phyloP scores from a whole-genome alignment of 2,329 filamentous ascomycete species.

The Alternaria metachromatica region DNA sequence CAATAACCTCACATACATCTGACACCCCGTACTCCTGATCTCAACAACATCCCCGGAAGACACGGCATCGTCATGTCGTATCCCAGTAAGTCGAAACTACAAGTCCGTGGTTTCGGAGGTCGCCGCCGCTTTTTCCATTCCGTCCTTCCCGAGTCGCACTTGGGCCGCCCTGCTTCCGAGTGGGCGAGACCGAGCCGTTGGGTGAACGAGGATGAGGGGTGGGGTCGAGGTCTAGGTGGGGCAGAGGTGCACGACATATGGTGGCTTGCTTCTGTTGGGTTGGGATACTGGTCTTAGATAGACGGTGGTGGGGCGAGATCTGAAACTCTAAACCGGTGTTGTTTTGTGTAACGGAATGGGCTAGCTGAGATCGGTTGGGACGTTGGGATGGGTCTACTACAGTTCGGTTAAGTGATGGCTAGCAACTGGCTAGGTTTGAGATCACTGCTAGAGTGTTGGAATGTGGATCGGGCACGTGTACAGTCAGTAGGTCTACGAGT shows the following conservation, averaged over 20 bases:
- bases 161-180: slow-evolving; percentile 7
- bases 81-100: neutral
- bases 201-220: neutral
- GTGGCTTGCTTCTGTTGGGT: neutral
- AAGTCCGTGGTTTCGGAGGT: neutral
- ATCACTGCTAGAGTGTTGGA: neutral
- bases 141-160: neutral
- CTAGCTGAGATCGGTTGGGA: neutral
- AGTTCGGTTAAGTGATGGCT: neutral
- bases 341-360: neutral
- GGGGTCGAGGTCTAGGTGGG: neutral
- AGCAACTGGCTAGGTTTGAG: neutral
- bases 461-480: neutral
- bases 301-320: neutral
- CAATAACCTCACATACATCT: slow-evolving; percentile 9
- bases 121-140: neutral
- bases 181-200: neutral
- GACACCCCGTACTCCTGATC: neutral
- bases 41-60: neutral
- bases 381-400: neutral
- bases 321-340: slow-evolving; percentile 1
- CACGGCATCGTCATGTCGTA: neutral
- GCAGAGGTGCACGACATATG: neutral
- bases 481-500: neutral
- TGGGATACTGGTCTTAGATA: neutral